Evolutionary conservation across 345 rosid genomes (phyloP).

Genomic region (Salix exigua): DNA sequence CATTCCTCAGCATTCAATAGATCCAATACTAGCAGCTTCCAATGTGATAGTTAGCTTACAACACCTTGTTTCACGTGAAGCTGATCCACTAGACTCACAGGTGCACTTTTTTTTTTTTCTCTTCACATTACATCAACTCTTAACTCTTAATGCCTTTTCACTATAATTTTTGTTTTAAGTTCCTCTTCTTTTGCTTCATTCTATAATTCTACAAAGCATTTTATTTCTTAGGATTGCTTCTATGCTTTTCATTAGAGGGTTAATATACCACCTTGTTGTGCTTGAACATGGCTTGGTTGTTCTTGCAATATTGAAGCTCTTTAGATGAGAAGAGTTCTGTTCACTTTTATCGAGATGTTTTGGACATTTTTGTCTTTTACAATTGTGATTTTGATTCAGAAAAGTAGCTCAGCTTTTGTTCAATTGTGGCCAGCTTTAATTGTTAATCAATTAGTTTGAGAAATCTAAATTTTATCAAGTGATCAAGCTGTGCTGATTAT

Average conservation of each 20-base stretch:
- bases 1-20: slow-evolving; percentile 76
- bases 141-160: background rate
- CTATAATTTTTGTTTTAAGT: background rate
- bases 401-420: background rate
- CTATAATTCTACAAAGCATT: background rate
- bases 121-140: background rate
- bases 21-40: slow-evolving; percentile 82
- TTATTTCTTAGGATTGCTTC: background rate
- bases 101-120: slow-evolving; percentile 38
- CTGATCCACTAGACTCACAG: slow-evolving; percentile 88
- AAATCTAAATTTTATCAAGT: background rate
- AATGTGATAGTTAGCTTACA: slow-evolving; percentile 74
- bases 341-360: background rate
- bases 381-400: background rate
- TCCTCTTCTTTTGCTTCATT: background rate
- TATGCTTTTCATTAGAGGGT: background rate
- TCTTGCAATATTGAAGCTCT: background rate
- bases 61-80: slow-evolving; percentile 82
- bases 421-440: background rate
- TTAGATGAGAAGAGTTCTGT: background rate
- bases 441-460: background rate
- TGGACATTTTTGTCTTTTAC: background rate
- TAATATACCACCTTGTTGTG: background rate
- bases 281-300: background rate
- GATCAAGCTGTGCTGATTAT: background rate